Base-by-base conservation (phyloP, 2,329 filamentous ascomycete genomes). In the Exophiala oligosperma region DNA sequence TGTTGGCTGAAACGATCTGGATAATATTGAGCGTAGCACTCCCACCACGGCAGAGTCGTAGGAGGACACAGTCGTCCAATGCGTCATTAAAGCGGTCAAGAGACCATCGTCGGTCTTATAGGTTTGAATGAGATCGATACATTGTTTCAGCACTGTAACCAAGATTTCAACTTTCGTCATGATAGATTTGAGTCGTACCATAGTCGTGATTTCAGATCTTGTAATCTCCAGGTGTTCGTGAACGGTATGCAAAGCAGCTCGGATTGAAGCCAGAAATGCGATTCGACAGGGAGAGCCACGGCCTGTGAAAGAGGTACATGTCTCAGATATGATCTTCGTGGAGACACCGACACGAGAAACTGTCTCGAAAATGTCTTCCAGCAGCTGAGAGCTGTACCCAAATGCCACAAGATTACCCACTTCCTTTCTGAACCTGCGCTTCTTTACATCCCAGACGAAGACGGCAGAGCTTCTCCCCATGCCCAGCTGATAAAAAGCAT, bases 371-470 rank as follows among this genome's bases (percentile, higher is more conserved):
- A 52, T 48, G 12, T 44, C 49, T 28, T 48, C 28, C 5, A 63
- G 38, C 12, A 65, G 32, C 21, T 23, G 41, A 21, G 47, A 32
- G 51, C 60, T 66, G 51, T 62, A 63, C 2, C 84, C 84, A 2
- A 79, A 79, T 29, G 82, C 71, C 1, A 79, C 72, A 1, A 79
- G 71, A 53, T 79, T 71, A 3, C 72, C 66, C 37, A 81, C 69
- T 3, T 71, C 70, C 40, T 72, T 75, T 40, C 73, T 71, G 52
- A 79, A 78, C n/a, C 51, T 65, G 21, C 60, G 66, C 3, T 64
- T 65, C 48, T 68, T 59, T 49, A 71, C 66, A 59, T 77, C 70
- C 65, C 74, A 79, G 5, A 67, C 68, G 57, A 78, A 78, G 55
- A 78, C 70, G 5, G 72, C 64, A 6, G 77, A 79, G 53, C 71